These are phyloP conservation scores for Pseudomonodictys pantanalensis DNA, from an alignment of 495 filamentous ascomycete genomes.

Conservation along the genomic window DNA sequence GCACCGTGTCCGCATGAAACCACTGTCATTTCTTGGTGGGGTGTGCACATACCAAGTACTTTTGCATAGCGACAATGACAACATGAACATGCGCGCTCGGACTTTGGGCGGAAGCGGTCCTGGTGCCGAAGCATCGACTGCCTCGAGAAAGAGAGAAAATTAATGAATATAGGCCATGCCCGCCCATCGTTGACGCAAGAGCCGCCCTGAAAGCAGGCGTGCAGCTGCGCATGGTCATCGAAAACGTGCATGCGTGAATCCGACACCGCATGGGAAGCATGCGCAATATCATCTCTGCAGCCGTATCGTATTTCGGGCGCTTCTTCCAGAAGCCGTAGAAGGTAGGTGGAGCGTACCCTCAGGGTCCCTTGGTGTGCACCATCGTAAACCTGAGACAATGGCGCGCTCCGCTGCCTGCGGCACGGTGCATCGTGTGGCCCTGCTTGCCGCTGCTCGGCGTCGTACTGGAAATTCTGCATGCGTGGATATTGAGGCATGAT, in stretches of 20 bases:
- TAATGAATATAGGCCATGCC: too few relatives aligned
- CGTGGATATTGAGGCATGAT: constrained; percentile 8
- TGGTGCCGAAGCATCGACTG: too few relatives aligned
- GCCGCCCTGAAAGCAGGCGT: too few relatives aligned
- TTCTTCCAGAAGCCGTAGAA: constrained; percentile 5
- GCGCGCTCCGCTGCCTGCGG: neutral
- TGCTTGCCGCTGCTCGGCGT: neutral
- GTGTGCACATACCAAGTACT: neutral
- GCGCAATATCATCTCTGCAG: neutral
- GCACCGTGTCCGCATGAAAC: neutral
- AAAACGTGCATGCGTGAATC: neutral
- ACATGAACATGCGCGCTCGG: too few relatives aligned
- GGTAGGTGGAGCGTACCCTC: neutral
- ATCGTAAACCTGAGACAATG: constrained; percentile 20
- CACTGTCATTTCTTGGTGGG: neutral
- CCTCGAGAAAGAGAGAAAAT: too few relatives aligned
- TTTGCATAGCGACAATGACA: neutral
- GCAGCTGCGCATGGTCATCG: too few relatives aligned
- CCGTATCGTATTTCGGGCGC: constrained; percentile 1
- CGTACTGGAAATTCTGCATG: constrained; percentile 3
- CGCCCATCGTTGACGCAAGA: too few relatives aligned
- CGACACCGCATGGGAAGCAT: too few relatives aligned
- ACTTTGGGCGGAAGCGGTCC: too few relatives aligned
- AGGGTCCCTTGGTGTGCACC: neutral
- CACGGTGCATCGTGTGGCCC: too few relatives aligned